Evolutionary conservation across 108 stramenopile genomes (phyloP), one percentile per base, ranked within the genome.

Genomic region (Fragilaria radians): DNA sequence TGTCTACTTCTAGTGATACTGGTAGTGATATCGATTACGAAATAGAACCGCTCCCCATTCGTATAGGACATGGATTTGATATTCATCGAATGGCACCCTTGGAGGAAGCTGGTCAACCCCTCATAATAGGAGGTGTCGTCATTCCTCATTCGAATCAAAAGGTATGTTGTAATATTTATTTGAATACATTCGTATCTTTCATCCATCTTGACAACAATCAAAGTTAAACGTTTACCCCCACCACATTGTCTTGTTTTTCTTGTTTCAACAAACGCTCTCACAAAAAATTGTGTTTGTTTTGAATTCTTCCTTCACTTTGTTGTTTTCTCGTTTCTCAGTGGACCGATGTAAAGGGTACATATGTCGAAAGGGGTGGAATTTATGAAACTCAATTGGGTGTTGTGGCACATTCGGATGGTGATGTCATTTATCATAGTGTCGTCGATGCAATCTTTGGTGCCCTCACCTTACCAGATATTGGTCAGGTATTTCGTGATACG

Each of bases 61-160:
- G 94, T 18, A 89, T 97, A 19, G 94, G 96, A 2, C 96, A 97
- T 69, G 96, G 96, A 29, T 97, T 91, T 62, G 96, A 97, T 71
- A 97, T 97, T 73, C 96, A 97, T 70, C 83, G 91, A 32, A 86
- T 97, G 83, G 88, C 82, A 26, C 89, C 89, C 0, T 34, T 89
- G 28, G 74, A 74, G 32, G 86, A 89, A 36, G 92, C 91, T 17
- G 90, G 92, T 5, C 91, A 95, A 74, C 89, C 91, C 7, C 53
- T 97, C 1, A 80, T 97, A 17, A 95, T 97, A 55, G 93, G 86
- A 2, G 96, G 96, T 7, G 94, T 97, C 0, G 66, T 64, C 9
- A 85, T 93, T 54, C 59, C 80, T 46, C 91, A 93, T 64, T 72
- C 65, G 48, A 82, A 87, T 59, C 86, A 87, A 74, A 85, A 85